A percentile compares a stretch with the other conserved stretches of the same genome.
Conservation (phyloP, 352 stramenopile genomes). For the Phytophthora pinifolia region DNA sequence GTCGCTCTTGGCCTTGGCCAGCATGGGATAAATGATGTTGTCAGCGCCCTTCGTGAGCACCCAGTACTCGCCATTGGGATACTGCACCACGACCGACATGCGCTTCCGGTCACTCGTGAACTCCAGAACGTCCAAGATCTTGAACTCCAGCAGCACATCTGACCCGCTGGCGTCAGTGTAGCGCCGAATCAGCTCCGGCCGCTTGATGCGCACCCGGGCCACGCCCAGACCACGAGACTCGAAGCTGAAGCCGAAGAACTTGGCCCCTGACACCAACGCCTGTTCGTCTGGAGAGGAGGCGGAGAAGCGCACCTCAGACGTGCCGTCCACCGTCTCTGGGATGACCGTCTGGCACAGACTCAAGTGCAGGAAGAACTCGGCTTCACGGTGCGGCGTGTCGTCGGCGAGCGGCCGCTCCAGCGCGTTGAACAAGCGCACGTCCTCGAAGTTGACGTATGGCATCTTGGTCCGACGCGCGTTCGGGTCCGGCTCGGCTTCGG, state of each 20-base stretch:
- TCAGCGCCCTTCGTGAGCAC: constrained; percentile 91
- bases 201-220: constrained; percentile 58
- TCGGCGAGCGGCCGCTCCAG: constrained; percentile 34
- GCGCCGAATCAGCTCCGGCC: constrained; percentile 31
- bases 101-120: constrained; percentile 92
- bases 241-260: constrained; percentile 79
- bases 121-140: constrained; percentile 94
- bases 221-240: constrained; percentile 62
- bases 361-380: constrained; percentile 86
- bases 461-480: constrained; percentile 33
- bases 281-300: constrained; percentile 88
- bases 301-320: constrained; percentile 58
- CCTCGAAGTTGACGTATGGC: constrained; percentile 84
- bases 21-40: constrained; percentile 88
- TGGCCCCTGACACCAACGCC: constrained; percentile 86
- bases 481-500: constrained; percentile 32
- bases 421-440: constrained; percentile 47
- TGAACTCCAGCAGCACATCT: constrained; percentile 60
- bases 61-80: constrained; percentile 66
- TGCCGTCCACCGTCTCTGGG: constrained; percentile 53
- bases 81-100: constrained; percentile 80
- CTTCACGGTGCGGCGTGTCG: constrained; percentile 40
- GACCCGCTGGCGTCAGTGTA: constrained; percentile 35
- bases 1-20: constrained; percentile 61
- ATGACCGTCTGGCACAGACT: constrained; percentile 85